phyloP scores from a whole-genome alignment of 495 filamentous ascomycete genomes.

The Talaromyces borbonicus region DNA sequence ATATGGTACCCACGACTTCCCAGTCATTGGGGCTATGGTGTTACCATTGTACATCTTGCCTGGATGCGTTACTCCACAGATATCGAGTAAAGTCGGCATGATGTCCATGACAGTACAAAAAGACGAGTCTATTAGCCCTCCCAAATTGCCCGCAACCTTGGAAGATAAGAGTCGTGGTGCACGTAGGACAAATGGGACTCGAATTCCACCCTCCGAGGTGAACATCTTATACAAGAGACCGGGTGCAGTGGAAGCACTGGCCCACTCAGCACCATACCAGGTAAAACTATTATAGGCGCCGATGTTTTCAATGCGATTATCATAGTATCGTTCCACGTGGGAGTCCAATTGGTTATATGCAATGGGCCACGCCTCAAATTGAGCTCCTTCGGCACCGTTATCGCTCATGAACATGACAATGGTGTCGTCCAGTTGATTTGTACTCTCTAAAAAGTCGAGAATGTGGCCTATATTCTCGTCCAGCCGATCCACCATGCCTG shows the following conservation, averaged over 20 bases:
- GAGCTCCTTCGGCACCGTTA: slow-evolving; percentile 41
- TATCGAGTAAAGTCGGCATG: slow-evolving; percentile 34
- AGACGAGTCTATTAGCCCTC: slow-evolving; percentile 25
- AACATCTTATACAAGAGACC: slow-evolving; percentile 39
- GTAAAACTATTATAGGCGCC: slow-evolving; percentile 39
- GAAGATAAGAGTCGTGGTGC: slow-evolving; percentile 17
- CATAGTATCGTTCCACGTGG: slow-evolving; percentile 39
- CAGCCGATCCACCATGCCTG: slow-evolving; percentile 42
- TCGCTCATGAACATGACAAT: slow-evolving; percentile 44
- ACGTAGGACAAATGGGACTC: slow-evolving; percentile 35
- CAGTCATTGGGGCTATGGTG: no score
- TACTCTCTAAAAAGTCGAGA: slow-evolving; percentile 33
- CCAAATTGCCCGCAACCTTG: slow-evolving; percentile 16
- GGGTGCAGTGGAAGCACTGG: slow-evolving; percentile 43
- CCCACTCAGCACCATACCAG: slow-evolving; percentile 47
- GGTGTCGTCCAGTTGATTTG: slow-evolving; percentile 43
- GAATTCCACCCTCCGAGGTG: slow-evolving; percentile 41
- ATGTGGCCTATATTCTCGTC: slow-evolving; percentile 41
- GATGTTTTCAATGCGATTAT: slow-evolving; percentile 43
- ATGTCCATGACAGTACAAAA: slow-evolving; percentile 43
- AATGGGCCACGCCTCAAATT: slow-evolving; percentile 20
- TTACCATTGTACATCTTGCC: slow-evolving; percentile 20
- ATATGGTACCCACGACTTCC: no score
- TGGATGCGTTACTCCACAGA: slow-evolving; percentile 33
- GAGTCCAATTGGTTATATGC: slow-evolving; percentile 29